These are phyloP conservation scores for Russula ochroleuca DNA, from an alignment of 768 basidiomycete genomes.

Conservation along the genomic window DNA sequence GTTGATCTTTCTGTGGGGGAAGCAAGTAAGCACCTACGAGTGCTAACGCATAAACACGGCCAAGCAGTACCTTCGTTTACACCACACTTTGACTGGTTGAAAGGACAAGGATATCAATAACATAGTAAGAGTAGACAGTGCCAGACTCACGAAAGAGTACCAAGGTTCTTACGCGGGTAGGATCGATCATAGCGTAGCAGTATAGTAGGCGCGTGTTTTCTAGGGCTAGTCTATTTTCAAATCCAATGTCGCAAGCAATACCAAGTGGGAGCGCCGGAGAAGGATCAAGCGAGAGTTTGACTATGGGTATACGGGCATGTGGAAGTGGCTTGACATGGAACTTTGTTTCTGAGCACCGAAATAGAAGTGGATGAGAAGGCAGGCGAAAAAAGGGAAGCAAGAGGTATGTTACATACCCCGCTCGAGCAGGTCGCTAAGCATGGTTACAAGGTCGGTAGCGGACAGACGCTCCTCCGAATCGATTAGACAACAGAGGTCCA, in stretches of 20 bases:
- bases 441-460: slow-evolving; percentile 87
- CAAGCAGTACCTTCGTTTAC: slow-evolving; percentile 70
- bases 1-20: slow-evolving; percentile 79
- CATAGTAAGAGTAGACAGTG: slow-evolving; percentile 25
- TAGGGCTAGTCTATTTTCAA: slow-evolving; percentile 93
- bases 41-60: slow-evolving; percentile 24
- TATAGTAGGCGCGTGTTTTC: slow-evolving; percentile 95
- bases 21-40: slow-evolving; percentile 6
- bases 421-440: slow-evolving; percentile 90
- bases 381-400: slow-evolving; percentile 2
- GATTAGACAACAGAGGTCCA: slow-evolving; percentile 97
- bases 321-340: slow-evolving; percentile 95
- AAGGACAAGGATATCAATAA: background rate
- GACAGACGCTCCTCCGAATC: slow-evolving; percentile 76
- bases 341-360: slow-evolving; percentile 67
- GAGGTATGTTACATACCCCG: slow-evolving; percentile 56
- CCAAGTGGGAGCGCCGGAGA: slow-evolving; percentile 77
- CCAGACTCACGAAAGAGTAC: slow-evolving; percentile 87
- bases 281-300: slow-evolving; percentile 90
- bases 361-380: slow-evolving; percentile 15
- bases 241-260: slow-evolving; percentile 97
- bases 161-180: slow-evolving; percentile 85
- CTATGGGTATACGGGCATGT: slow-evolving; percentile 96
- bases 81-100: slow-evolving; percentile 92
- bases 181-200: slow-evolving; percentile 97